These are phyloP conservation scores for Inga laurina DNA, from an alignment of 306 rosid species.

Conservation along the genomic window DNA sequence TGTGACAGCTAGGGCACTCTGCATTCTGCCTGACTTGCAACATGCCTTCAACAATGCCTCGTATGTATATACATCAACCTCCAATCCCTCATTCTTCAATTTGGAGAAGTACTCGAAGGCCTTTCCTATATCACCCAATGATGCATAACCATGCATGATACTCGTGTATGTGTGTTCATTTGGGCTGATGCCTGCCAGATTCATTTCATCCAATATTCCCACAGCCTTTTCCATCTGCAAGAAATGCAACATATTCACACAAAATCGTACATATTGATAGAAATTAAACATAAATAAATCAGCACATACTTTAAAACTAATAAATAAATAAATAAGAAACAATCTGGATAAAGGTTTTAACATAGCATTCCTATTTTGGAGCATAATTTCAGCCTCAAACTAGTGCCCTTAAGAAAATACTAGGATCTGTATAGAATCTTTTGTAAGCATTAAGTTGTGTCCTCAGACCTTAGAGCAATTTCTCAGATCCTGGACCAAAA, in stretches of 20 bases:
- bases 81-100: conserved; percentile 81
- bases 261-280: conserved; percentile 12
- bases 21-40: conserved; percentile 98
- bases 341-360: conserved; percentile 8
- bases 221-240: conserved; percentile 88
- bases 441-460: neutral
- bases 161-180: conserved; percentile 89
- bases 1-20: conserved; percentile 93
- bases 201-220: conserved; percentile 82
- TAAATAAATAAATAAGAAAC: neutral
- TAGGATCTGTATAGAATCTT: neutral
- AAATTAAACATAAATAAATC: neutral
- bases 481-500: neutral
- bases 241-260: conserved; percentile 29
- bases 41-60: conserved; percentile 97
- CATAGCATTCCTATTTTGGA: neutral
- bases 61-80: conserved; percentile 80
- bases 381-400: neutral
- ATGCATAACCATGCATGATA: conserved; percentile 95
- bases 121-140: conserved; percentile 89
- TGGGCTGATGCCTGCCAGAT: conserved; percentile 76
- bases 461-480: neutral
- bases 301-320: neutral
- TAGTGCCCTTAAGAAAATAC: neutral
- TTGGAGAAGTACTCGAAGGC: conserved; percentile 78